These are phyloP conservation scores for Tulasnella sp. DNA, from an alignment of 768 basidiomycete genomes.

Conservation along the genomic window DNA sequence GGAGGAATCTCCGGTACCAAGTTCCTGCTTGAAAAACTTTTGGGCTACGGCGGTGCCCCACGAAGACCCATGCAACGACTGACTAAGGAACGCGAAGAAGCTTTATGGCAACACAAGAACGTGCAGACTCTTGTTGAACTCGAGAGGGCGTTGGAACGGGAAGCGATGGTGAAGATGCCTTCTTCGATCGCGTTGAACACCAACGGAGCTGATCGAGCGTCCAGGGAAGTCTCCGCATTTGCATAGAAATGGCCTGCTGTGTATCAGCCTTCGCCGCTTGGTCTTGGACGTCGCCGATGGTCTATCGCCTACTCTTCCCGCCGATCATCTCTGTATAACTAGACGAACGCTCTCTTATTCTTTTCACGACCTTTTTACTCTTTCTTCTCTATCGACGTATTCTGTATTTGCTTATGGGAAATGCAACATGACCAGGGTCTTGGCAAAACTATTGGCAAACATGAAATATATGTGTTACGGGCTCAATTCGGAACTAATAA, in stretches of 20 bases:
- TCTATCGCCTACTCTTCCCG: not conserved
- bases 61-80: conserved; percentile 70
- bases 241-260: conserved; percentile 12
- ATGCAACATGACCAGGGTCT: not conserved
- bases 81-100: conserved; percentile 44
- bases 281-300: not conserved
- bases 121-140: conserved; percentile 57
- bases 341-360: not conserved
- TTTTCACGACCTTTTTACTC: not conserved
- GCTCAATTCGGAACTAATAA: not conserved
- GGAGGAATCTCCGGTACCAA: conserved; percentile 79
- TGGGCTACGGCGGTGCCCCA: conserved; percentile 77
- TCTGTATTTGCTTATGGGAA: not conserved
- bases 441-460: not conserved
- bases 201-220: conserved; percentile 3
- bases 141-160: conserved; percentile 37
- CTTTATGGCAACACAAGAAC: conserved; percentile 65
- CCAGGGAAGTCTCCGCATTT: conserved; percentile 10
- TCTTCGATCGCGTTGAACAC: not conserved
- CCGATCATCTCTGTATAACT: not conserved
- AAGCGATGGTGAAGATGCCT: conserved; percentile 5
- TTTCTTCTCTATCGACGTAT: not conserved
- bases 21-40: conserved; percentile 58
- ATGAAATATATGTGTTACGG: not conserved
- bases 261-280: conserved; percentile 1